Evolutionary conservation across 2,329 filamentous ascomycete genomes (phyloP).

Genomic region (Sclerotinia subarctica): DNA sequence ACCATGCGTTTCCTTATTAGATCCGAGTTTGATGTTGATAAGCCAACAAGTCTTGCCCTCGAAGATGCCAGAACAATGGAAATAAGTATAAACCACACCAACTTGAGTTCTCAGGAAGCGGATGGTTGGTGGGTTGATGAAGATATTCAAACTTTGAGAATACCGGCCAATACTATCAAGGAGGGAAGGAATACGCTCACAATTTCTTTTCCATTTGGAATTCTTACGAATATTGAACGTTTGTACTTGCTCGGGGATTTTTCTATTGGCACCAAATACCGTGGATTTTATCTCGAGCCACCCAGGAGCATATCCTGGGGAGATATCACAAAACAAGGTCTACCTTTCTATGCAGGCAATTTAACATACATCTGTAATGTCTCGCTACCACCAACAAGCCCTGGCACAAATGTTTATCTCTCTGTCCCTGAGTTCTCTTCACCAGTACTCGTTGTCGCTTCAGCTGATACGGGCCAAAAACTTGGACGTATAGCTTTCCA

Average conservation of each 20-base stretch:
- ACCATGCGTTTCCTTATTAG: slow-evolving; percentile 34
- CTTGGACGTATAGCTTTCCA: slow-evolving; percentile 33
- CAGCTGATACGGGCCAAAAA: slow-evolving; percentile 15
- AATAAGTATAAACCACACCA: slow-evolving; percentile 30
- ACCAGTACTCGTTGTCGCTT: slow-evolving; percentile 31
- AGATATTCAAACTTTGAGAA: slow-evolving; percentile 31
- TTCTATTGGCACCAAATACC: slow-evolving; percentile 26
- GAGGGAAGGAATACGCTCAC: slow-evolving; percentile 31
- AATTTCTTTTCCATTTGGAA: slow-evolving; percentile 34
- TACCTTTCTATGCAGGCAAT: slow-evolving; percentile 38
- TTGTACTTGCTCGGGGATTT: slow-evolving; percentile 38
- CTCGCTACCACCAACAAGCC: slow-evolving; percentile 17
- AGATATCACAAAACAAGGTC: slow-evolving; percentile 32
- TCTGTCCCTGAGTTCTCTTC: slow-evolving; percentile 26
- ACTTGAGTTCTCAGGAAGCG: slow-evolving; percentile 12
- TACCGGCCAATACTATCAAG: slow-evolving; percentile 30
- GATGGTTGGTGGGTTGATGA: slow-evolving; percentile 39
- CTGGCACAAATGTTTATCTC: background rate
- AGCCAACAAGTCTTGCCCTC: slow-evolving; percentile 30
- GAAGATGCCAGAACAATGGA: slow-evolving; percentile 32
- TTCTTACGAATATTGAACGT: slow-evolving; percentile 37
- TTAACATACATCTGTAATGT: slow-evolving; percentile 29
- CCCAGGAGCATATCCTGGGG: slow-evolving; percentile 31
- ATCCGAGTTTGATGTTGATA: slow-evolving; percentile 26
- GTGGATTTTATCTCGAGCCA: background rate